Percentiles rank a stretch among this genome's conserved stretches.
Conservation (phyloP, 495 filamentous ascomycete genomes). For the Daldinia caldariorum region DNA sequence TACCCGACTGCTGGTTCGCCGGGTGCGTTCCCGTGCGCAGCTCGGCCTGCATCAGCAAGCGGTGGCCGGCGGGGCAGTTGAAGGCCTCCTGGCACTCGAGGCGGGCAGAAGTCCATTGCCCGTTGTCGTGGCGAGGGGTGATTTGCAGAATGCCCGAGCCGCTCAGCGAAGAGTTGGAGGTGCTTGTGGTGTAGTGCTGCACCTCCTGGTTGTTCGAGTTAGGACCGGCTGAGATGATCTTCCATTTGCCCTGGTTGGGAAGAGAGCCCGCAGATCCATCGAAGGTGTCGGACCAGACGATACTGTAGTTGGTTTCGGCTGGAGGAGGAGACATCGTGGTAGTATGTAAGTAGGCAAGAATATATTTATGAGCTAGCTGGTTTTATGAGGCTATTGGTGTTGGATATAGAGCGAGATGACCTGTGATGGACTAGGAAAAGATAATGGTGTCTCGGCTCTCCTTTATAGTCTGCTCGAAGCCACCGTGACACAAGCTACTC, state of each 20-base stretch:
- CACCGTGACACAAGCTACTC: not conserved
- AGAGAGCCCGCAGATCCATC: slow-evolving; percentile 26
- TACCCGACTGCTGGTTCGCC: slow-evolving; percentile 37
- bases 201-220: slow-evolving; percentile 42
- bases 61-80: slow-evolving; percentile 31
- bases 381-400: not conserved
- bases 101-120: slow-evolving; percentile 43
- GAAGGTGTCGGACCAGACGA: slow-evolving; percentile 41
- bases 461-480: slow-evolving; percentile 7
- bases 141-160: slow-evolving; percentile 31
- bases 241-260: slow-evolving; percentile 35
- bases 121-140: slow-evolving; percentile 28
- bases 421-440: not conserved
- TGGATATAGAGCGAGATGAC: not conserved
- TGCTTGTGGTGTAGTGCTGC: slow-evolving; percentile 40
- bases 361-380: not conserved
- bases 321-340: slow-evolving; percentile 37
- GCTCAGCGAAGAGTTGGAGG: slow-evolving; percentile 36
- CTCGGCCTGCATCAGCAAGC: slow-evolving; percentile 39
- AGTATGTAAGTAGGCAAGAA: not conserved
- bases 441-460: not conserved
- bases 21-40: slow-evolving; percentile 39
- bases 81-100: slow-evolving; percentile 40
- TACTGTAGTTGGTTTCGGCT: slow-evolving; percentile 37
- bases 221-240: slow-evolving; percentile 16